Evolutionary conservation across 2,329 filamentous ascomycete species (phyloP).

Genomic region (Exophiala calicioides): DNA sequence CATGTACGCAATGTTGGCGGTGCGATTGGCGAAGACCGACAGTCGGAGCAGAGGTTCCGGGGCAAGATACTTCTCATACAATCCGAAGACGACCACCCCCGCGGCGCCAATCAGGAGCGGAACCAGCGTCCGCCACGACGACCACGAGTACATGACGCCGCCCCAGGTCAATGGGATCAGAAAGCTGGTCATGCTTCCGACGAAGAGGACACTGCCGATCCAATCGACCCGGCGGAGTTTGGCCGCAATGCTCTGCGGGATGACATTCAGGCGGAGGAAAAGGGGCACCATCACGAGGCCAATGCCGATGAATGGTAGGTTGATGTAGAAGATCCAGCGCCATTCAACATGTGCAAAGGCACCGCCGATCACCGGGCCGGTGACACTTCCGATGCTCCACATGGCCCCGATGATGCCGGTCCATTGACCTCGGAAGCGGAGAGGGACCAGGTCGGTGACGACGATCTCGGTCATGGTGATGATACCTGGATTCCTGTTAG

Average conservation of each 20-base stretch:
- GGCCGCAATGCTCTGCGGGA: constrained; percentile 48
- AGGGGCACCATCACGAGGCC: constrained; percentile 51
- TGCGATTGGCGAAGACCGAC: constrained; percentile 49
- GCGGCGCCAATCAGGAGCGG: constrained; percentile 59
- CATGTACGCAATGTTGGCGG: constrained; percentile 51
- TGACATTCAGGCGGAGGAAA: constrained; percentile 56
- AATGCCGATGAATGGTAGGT: constrained; percentile 59
- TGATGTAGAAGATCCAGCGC: constrained; percentile 68
- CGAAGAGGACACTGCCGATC: constrained; percentile 62
- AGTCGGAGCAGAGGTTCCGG: constrained; percentile 53
- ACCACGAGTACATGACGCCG: constrained; percentile 66
- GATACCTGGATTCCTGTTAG: constrained; percentile 1
- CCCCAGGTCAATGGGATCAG: constrained; percentile 66
- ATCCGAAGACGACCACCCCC: constrained; percentile 54
- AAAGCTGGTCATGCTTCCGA: constrained; percentile 59
- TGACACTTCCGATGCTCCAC: constrained; percentile 30
- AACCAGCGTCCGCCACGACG: constrained; percentile 61
- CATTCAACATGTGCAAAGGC: constrained; percentile 33
- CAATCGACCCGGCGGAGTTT: constrained; percentile 63
- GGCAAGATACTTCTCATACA: constrained; percentile 57
- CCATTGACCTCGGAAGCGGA: constrained; percentile 34
- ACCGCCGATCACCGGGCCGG: constrained; percentile 34
- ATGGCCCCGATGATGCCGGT: constrained; percentile 27
- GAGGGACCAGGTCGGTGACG: constrained; percentile 47
- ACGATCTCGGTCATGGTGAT: constrained; percentile 43